These are phyloP conservation scores for Neurospora intermedia DNA, from an alignment of 495 filamentous ascomycete species.

Conservation along the genomic window DNA sequence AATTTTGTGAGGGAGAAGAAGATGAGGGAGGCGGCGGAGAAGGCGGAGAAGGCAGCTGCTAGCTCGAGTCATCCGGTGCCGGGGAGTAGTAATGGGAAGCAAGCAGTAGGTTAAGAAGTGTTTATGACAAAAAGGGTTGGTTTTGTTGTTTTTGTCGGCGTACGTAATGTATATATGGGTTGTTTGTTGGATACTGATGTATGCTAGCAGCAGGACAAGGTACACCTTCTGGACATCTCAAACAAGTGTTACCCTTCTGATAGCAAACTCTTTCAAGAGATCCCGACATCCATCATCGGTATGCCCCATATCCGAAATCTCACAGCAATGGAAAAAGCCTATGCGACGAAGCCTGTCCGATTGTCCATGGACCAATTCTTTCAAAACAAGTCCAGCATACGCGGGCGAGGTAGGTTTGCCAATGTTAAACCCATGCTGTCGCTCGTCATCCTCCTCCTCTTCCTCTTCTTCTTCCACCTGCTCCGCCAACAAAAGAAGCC, in stretches of 20 bases:
- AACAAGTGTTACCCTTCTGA: background rate
- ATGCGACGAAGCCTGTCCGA: background rate
- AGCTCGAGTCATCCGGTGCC: background rate
- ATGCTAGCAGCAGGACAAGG: background rate
- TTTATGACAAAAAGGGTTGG: background rate
- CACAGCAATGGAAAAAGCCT: background rate
- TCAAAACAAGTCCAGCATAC: background rate
- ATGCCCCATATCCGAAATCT: background rate
- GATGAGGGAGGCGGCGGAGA: background rate
- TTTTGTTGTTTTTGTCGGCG: background rate
- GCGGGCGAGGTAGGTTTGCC: background rate
- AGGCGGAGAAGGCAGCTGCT: background rate
- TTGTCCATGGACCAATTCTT: background rate
- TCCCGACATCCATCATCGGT: background rate
- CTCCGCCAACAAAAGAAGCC: background rate
- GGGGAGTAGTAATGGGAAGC: background rate
- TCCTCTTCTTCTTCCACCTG: background rate
- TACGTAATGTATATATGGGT: background rate
- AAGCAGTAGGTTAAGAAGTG: background rate
- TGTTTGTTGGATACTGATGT: background rate
- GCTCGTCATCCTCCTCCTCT: background rate
- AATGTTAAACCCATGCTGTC: background rate
- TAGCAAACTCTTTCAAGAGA: background rate
- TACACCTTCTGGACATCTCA: background rate
- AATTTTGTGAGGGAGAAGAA: background rate